Conservation (phyloP, 331 rosid genomes). For the Quercus phellos region DNA sequence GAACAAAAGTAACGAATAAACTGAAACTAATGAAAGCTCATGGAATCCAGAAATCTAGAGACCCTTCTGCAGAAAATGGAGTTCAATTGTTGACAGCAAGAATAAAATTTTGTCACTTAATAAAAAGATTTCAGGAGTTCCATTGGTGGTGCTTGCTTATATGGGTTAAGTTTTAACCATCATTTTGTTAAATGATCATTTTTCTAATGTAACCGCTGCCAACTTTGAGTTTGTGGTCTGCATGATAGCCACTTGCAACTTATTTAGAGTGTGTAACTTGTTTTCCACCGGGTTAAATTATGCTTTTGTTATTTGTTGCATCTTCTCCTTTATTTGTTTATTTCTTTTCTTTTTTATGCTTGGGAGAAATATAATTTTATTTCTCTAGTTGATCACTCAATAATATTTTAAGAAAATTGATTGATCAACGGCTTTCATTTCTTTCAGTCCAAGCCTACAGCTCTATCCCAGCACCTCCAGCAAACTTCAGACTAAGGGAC, state of each 20-base stretch:
- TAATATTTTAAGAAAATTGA: not conserved
- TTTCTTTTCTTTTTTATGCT: not conserved
- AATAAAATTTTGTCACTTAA: no score
- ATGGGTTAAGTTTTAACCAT: not conserved
- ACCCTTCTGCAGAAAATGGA: no score
- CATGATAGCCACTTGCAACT: not conserved
- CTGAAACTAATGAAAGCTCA: no score
- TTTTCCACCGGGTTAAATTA: not conserved
- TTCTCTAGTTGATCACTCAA: conserved; percentile 12
- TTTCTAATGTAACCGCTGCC: not conserved
- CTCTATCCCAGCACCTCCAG: conserved; percentile 96
- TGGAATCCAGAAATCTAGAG: no score
- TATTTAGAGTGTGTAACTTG: not conserved
- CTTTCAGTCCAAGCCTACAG: conserved; percentile 75
- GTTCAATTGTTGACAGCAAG: no score
- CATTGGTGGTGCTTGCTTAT: not conserved
- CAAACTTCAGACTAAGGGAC: conserved; percentile 81
- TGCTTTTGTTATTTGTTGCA: not conserved
- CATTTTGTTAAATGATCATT: not conserved
- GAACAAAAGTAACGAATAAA: no score
- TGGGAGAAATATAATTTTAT: not conserved
- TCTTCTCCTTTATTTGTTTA: not conserved
- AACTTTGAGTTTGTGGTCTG: not conserved
- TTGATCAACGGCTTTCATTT: conserved; percentile 13
- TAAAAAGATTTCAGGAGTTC: not conserved